A percentile compares a stretch with the other conserved stretches of the same genome.
Conservation (phyloP, 441 rosid genomes). For the Pelargonium australe region DNA sequence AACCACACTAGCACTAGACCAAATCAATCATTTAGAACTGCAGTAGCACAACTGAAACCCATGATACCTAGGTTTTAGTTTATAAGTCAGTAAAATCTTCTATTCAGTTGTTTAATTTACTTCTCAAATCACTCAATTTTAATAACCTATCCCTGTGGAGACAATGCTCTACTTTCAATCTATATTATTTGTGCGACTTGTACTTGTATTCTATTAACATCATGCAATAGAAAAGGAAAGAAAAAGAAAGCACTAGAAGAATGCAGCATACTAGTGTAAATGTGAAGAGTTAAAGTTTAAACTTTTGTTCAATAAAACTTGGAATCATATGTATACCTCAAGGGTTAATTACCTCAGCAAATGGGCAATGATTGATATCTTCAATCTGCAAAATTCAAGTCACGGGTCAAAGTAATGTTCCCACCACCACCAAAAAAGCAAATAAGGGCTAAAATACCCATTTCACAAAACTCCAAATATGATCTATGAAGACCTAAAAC, state of each 20-base stretch:
- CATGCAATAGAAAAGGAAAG: background rate
- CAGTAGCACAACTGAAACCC: too few relatives aligned
- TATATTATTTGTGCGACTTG: too few relatives aligned
- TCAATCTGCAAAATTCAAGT: constrained; percentile 42
- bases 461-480: background rate
- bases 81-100: too few relatives aligned
- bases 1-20: too few relatives aligned
- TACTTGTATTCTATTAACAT: too few relatives aligned
- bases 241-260: background rate
- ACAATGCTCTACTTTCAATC: too few relatives aligned
- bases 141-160: too few relatives aligned
- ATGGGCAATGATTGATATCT: constrained; percentile 68
- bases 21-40: too few relatives aligned
- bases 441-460: background rate
- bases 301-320: constrained; percentile 5
- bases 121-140: too few relatives aligned
- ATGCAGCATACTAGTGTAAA: background rate
- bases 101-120: too few relatives aligned
- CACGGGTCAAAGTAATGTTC: constrained; percentile 10
- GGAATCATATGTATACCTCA: constrained; percentile 6
- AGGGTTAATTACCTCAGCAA: constrained; percentile 53
- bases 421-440: background rate
- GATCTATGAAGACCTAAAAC: background rate
- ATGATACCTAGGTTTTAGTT: too few relatives aligned
- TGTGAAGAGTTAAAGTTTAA: background rate